Evolutionary conservation across 306 rosid species (phyloP), one percentile per base, ranked within the genome.

Genomic region (Fragaria ananassa): DNA sequence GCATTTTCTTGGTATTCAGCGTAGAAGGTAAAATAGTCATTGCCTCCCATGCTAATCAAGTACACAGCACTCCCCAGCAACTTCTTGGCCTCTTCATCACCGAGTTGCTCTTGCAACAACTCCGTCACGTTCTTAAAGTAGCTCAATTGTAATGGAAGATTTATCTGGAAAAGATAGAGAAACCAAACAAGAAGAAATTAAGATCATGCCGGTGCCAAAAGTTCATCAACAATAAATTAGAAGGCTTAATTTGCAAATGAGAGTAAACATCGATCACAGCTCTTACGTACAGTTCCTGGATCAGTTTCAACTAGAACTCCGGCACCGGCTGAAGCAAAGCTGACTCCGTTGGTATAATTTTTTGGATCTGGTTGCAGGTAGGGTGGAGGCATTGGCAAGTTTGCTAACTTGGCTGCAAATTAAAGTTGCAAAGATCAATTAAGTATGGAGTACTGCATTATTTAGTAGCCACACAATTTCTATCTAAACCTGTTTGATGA

Each of bases 271-370:
- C 51, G 10, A 34, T 31, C 23, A 23, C 6, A 4, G n/a, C 15
- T 8, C 70, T 19, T 5, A 2, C 39, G 1, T 35, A 65, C 47
- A 10, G 47, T 65, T 65, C 47, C 39, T 3, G 70, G 29, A 15
- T 18, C 10, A 35, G 70, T 65, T 65, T 65, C 70, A 65, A 37
- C 27, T 8, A 65, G 29, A 37, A 39, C 80, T 8, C 81, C 83
- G 12, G 50, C 78, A 50, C 83, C 89, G 12, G 64, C 82, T 39
- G 89, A 85, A 12, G 89, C 89, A 69, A 85, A 79, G 69, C 79
- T 85, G 18, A 34, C 81, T 5, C 89, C 86, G 35, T 74, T 10
- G 0, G 50, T 41, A 44, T 35, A 70, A 4, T 57, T 5, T 7
- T 71, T 71, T 34, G 18, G 53, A 25, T 51, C 76, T 27, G 83